Evolutionary conservation across 192 early-diverging fungal species (phyloP).

Genomic region (Backusella westeae): DNA sequence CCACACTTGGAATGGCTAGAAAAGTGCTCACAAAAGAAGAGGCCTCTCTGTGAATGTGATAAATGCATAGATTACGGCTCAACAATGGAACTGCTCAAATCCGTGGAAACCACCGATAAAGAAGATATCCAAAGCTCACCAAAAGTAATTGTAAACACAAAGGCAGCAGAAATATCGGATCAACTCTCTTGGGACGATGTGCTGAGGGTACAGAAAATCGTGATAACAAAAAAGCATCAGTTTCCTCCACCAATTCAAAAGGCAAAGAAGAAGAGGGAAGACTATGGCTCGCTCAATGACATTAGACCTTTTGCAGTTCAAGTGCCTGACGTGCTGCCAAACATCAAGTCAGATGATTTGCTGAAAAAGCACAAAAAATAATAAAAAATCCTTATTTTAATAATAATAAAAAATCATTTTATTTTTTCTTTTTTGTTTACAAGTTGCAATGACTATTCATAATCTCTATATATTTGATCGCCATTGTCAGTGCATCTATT

Average conservation of each 20-base stretch:
- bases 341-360: not conserved
- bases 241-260: not conserved
- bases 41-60: not conserved
- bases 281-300: not conserved
- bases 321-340: not conserved
- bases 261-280: not conserved
- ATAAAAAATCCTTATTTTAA: not conserved
- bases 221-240: not conserved
- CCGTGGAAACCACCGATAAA: no score
- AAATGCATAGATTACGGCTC: no score
- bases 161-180: not conserved
- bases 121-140: no score
- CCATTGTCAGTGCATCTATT: conserved; percentile 89
- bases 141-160: no score
- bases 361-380: not conserved
- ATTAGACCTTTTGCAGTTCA: not conserved
- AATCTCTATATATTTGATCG: conserved; percentile 93
- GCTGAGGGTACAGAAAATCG: not conserved
- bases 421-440: not conserved
- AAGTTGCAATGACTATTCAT: conserved; percentile 57
- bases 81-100: no score
- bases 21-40: not conserved
- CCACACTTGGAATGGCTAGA: not conserved
- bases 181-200: not conserved
- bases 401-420: not conserved